Conservation (phyloP, 352 stramenopile species). For the Thalassiosira oceanica region DNA sequence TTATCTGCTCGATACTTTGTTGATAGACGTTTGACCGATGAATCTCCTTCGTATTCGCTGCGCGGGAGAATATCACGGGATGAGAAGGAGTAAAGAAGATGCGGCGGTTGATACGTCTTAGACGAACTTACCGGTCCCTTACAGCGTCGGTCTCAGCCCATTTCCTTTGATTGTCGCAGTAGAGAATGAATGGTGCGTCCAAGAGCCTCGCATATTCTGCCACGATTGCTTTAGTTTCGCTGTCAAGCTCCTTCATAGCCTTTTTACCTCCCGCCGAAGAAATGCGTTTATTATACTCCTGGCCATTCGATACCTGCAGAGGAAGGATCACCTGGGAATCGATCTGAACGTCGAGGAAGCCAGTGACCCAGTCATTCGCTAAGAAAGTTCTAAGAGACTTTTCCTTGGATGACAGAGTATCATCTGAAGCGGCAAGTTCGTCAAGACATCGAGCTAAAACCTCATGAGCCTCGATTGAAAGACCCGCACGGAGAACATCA, state of each 20-base stretch:
- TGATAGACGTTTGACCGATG: slow-evolving; percentile 58
- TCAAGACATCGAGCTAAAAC: slow-evolving; percentile 63
- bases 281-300: slow-evolving; percentile 14
- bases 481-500: slow-evolving; percentile 51
- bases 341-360: slow-evolving; percentile 61
- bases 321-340: slow-evolving; percentile 49
- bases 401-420: slow-evolving; percentile 37
- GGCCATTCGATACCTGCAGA: slow-evolving; percentile 55
- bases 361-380: slow-evolving; percentile 56
- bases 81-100: background rate
- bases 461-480: slow-evolving; percentile 60
- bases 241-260: slow-evolving; percentile 51
- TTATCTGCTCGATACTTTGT: slow-evolving; percentile 44
- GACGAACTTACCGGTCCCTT: slow-evolving; percentile 50
- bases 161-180: slow-evolving; percentile 72
- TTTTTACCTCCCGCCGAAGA: slow-evolving; percentile 32
- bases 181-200: slow-evolving; percentile 69
- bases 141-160: slow-evolving; percentile 80
- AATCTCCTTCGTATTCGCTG: slow-evolving; percentile 58
- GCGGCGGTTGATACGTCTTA: background rate
- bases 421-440: slow-evolving; percentile 7
- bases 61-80: background rate
- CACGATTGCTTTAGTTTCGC: slow-evolving; percentile 59
- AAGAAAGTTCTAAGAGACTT: slow-evolving; percentile 58
- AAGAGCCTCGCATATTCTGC: slow-evolving; percentile 62